phyloP scores from a whole-genome alignment of 768 basidiomycete species.

The Lentinula aciculospora region DNA sequence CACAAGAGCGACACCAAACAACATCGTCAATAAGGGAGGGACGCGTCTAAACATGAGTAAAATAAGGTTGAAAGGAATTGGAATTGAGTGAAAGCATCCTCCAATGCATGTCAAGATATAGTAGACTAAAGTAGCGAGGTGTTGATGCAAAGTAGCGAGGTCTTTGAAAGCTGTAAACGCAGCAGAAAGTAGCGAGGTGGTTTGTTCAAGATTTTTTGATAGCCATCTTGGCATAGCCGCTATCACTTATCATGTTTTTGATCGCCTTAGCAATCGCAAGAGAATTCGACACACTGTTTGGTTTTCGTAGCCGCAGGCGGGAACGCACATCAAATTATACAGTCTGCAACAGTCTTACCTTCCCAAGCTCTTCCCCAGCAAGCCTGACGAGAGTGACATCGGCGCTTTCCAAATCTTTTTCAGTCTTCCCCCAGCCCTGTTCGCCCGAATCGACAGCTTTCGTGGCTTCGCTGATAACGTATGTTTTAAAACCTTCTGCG shows the following conservation, averaged over 20 bases:
- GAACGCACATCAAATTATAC: neutral
- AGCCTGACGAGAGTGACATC: slow-evolving; percentile 11
- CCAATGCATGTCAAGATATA: neutral
- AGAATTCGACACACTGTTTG: too few species aligned
- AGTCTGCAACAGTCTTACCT: neutral
- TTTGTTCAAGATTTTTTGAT: neutral
- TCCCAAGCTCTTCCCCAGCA: slow-evolving; percentile 1
- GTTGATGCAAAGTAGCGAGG: neutral
- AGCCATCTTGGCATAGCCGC: too few species aligned
- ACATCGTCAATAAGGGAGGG: neutral
- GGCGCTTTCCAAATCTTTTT: slow-evolving; percentile 11
- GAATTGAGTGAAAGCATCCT: neutral
- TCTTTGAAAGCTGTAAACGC: neutral
- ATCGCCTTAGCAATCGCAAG: too few species aligned
- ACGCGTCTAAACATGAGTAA: neutral
- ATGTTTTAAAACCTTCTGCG: slow-evolving; percentile 28
- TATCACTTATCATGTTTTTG: too few species aligned
- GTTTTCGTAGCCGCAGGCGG: neutral
- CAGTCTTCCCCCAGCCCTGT: slow-evolving; percentile 10
- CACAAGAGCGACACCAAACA: neutral
- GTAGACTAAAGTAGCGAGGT: neutral
- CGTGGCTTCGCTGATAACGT: slow-evolving; percentile 17
- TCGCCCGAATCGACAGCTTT: slow-evolving; percentile 19
- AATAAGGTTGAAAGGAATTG: too few species aligned
- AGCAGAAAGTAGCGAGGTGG: neutral